Evolutionary conservation across 768 basidiomycete species (phyloP), one percentile per base, ranked within the genome.

Genomic region (Leccinum longicurvipes): DNA sequence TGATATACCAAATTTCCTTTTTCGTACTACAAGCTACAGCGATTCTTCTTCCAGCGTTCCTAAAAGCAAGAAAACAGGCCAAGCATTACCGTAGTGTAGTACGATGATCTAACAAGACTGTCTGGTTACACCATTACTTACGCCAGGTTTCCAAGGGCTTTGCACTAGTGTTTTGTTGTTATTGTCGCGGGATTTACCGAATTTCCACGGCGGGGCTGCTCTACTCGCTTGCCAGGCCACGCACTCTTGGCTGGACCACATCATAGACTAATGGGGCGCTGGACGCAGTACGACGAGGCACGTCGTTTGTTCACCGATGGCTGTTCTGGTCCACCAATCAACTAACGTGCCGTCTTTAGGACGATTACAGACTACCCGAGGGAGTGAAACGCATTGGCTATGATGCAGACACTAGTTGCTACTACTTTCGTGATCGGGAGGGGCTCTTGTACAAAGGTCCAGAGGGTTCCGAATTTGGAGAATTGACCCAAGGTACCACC

Each of bases 311-410:
- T 50, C 19, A 3, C n/a, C n/a, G n/a, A 28, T 31, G 14, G 36
- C 10, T 17, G 9, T 8, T 36, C 34, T 39, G 5, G 5, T 14
- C 31, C 2, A 11, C 15, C 4, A 21, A 14, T 23, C 21, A 14
- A 39, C 27, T 53, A 49, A 61, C 50, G 17, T 45, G 6, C 60
- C 25, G 12, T 41, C 29, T 56, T 12, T 55, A 82, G 80, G 80
- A 82, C 55, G 73, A 74, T n/a, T 78, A 80, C 62, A 75, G 80
- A 58, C 76, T 82, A 50, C 80, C 81, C 1, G 76, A 76, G 51
- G 80, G 80, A 41, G 71, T 80, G 67, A 74, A 82, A 58, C 82
- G 89, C 31, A 81, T 87, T 54, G 89, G 88, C 11, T 91, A 91
- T 65, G 89, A 92, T 71, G 74, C 84, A 4, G 89, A 91, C 73